Evolutionary conservation across 2,329 filamentous ascomycete species (phyloP), one percentile per base, ranked within the genome.

Genomic region (Exophiala alcalophila): DNA sequence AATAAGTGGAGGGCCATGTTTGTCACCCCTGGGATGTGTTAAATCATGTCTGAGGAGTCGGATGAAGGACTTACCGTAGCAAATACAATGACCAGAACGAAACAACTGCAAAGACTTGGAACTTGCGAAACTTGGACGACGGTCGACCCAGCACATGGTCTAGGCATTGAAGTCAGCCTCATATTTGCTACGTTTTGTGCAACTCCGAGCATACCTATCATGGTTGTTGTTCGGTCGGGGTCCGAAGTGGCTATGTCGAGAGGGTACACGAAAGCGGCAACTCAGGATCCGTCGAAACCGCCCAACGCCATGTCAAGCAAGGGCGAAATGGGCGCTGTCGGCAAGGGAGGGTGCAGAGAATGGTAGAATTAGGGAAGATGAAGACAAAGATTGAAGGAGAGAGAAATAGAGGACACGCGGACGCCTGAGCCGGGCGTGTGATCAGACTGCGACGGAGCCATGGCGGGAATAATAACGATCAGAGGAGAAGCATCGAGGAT

Each of bases 91-190:
- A 84, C 92, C 92, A 98, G 61, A 97, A 92, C 0, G 86, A 81
- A 41, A 97, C 76, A 10, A 97, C 92, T 15, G 85, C 83, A 54
- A 97, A 78, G 56, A 98, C 89, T 65, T 97, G 91, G 36, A 94
- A 83, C 60, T 94, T 88, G 52, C 91, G 81, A 59, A 94, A 95
- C 69, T 91, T 86, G 60, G 86, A 81, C 48, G 90, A 96, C 23
- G 91, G 91, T 53, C 88, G 82, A 51, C 91, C 91, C 34, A 97
- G 74, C 44, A 96, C 84, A 73, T 97, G 91, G 67, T 97, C 91
- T 81, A 38, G 5, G 19, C 38, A 20, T 23, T 5, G 10, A 11
- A 19, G 39, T 46, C 34, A 54, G 45, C 49, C 4, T 10, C 21
- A 4, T 18, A n/a, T 8, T 14, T 14, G 5, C 14, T 10, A 15